Evolutionary conservation across 164 flowering plant species (phyloP).

Genomic region (Stephania japonica): DNA sequence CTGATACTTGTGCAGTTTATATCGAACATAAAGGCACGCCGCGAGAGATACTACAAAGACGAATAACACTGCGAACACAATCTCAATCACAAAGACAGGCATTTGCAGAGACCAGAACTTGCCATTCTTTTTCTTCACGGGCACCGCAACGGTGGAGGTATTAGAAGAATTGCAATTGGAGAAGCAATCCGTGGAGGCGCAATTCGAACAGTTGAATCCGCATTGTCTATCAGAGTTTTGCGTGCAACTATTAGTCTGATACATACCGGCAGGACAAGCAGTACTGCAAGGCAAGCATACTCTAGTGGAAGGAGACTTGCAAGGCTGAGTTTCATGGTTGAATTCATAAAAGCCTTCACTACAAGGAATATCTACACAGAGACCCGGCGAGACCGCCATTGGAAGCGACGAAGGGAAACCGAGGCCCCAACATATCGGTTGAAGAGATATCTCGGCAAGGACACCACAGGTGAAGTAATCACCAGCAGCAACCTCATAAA

Average conservation of each 20-base stretch:
- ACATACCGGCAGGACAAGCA: constrained; percentile 65
- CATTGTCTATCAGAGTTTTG: constrained; percentile 49
- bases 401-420: constrained; percentile 77
- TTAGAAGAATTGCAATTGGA: constrained; percentile 46
- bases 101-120: constrained; percentile 58
- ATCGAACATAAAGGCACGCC: constrained; percentile 63
- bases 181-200: constrained; percentile 51
- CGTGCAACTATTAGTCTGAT: constrained; percentile 39
- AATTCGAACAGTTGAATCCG: constrained; percentile 63
- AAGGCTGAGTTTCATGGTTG: constrained; percentile 34
- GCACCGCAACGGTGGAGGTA: neutral
- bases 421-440: constrained; percentile 77
- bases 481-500: constrained; percentile 77
- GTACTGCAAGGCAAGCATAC: constrained; percentile 72
- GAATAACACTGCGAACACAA: constrained; percentile 58
- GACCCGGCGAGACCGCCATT: constrained; percentile 69
- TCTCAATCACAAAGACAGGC: constrained; percentile 69
- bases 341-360: constrained; percentile 46
- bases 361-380: constrained; percentile 55
- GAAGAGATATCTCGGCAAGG: constrained; percentile 50
- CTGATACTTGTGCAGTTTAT: constrained; percentile 56
- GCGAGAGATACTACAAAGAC: constrained; percentile 44
- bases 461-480: constrained; percentile 91
- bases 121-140: constrained; percentile 25
- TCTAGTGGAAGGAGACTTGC: constrained; percentile 38